A percentile compares a stretch with the other conserved stretches of the same genome.
Conservation (phyloP, 2,329 filamentous ascomycete genomes). For the Chrysoporthe puriensis region DNA sequence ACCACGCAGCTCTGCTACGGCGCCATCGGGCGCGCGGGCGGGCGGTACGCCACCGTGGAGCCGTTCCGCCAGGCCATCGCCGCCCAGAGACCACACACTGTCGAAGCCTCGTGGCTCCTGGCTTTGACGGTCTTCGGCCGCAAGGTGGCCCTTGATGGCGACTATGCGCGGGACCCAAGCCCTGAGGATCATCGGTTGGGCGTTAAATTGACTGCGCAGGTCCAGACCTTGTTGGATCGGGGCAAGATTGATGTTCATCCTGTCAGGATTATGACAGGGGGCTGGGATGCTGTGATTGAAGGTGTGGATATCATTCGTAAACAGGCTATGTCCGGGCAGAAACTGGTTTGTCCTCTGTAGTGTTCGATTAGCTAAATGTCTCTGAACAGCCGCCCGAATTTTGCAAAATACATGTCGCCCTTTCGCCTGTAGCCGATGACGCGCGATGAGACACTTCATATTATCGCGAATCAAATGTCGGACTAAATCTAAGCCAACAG, state of each 20-base stretch:
- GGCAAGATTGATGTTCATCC: background rate
- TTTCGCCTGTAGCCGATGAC: too few relatives aligned
- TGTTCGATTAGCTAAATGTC: background rate
- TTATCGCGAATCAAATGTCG: too few relatives aligned
- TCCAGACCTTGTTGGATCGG: background rate
- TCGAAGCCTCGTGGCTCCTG: background rate
- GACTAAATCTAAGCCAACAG: too few relatives aligned
- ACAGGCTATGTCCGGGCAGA: background rate
- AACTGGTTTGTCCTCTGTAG: background rate
- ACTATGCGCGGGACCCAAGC: background rate
- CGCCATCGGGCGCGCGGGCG: slow-evolving; percentile 39
- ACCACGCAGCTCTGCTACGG: slow-evolving; percentile 42
- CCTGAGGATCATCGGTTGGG: background rate
- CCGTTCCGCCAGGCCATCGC: background rate
- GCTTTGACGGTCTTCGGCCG: background rate
- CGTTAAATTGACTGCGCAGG: background rate
- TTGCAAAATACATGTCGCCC: too few relatives aligned
- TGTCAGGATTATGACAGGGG: background rate
- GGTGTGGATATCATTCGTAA: background rate
- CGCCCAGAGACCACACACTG: background rate
- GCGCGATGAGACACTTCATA: too few relatives aligned
- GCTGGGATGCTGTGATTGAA: background rate
- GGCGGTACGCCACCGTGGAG: slow-evolving; percentile 23
- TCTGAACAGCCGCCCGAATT: too few relatives aligned
- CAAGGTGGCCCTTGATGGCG: background rate